Conservation (phyloP, 1,284 basidiomycete genomes). For the Austroboletus novae-zelandiae region DNA sequence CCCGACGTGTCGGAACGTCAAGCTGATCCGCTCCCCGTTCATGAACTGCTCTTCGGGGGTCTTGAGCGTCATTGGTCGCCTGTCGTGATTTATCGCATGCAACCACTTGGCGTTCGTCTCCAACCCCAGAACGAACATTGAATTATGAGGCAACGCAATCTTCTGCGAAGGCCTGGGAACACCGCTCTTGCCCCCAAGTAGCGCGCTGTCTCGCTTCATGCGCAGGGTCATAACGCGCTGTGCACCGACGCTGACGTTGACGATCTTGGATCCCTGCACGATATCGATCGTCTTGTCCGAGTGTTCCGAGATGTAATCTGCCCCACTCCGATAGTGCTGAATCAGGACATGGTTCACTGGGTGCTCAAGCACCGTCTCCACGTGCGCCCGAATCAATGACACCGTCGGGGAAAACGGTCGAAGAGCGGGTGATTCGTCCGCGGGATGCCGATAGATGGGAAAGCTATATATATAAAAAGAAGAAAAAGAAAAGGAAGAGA, state of each 20-base stretch:
- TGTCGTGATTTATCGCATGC: slow-evolving; percentile 70
- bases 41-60: slow-evolving; percentile 49
- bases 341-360: slow-evolving; percentile 78
- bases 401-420: slow-evolving; percentile 66
- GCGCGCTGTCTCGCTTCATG: slow-evolving; percentile 50
- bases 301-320: slow-evolving; percentile 79
- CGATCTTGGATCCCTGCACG: slow-evolving; percentile 63
- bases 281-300: slow-evolving; percentile 81
- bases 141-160: slow-evolving; percentile 71
- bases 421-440: slow-evolving; percentile 69
- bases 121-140: slow-evolving; percentile 72
- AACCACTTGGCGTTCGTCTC: slow-evolving; percentile 68
- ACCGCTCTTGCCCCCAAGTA: slow-evolving; percentile 19
- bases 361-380: slow-evolving; percentile 52
- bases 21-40: slow-evolving; percentile 65
- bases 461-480: slow-evolving; percentile 40
- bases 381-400: slow-evolving; percentile 55
- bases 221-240: slow-evolving; percentile 69
- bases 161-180: slow-evolving; percentile 48
- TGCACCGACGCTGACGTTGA: slow-evolving; percentile 75
- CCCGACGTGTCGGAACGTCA: slow-evolving; percentile 74
- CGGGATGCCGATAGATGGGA: slow-evolving; percentile 75
- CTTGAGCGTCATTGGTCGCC: slow-evolving; percentile 53
- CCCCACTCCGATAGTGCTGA: slow-evolving; percentile 70
- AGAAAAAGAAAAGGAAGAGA: background rate